phyloP scores from a whole-genome alignment of 139 green algal species.

The Medakamo hakoo region DNA sequence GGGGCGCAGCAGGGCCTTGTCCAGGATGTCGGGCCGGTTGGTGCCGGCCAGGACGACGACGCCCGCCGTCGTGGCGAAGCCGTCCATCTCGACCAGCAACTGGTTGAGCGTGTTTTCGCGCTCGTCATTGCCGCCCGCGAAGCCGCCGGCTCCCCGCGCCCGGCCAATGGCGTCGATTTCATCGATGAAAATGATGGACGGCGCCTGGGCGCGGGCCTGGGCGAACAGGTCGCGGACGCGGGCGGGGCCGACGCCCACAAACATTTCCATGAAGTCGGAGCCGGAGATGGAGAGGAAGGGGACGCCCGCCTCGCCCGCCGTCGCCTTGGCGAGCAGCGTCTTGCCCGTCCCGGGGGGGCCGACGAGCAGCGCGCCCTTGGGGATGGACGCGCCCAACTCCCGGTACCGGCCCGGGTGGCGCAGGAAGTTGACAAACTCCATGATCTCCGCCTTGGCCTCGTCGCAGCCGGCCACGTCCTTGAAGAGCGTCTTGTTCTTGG shows the following conservation, averaged over 20 bases:
- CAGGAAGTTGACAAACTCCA: constrained; percentile 97
- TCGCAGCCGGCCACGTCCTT: constrained; percentile 92
- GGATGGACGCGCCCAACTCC: constrained; percentile 78
- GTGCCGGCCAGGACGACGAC: constrained; percentile 96
- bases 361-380: constrained; percentile 78
- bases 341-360: constrained; percentile 85
- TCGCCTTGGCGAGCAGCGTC: constrained; percentile 91
- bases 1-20: constrained; percentile 89
- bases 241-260: constrained; percentile 77
- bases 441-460: constrained; percentile 91
- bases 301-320: constrained; percentile 85
- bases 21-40: constrained; percentile 96
- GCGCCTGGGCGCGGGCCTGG: constrained; percentile 61
- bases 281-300: constrained; percentile 75
- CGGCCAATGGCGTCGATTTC: constrained; percentile 88
- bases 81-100: constrained; percentile 91
- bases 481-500: constrained; percentile 77
- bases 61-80: constrained; percentile 66
- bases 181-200: constrained; percentile 97
- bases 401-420: constrained; percentile 65
- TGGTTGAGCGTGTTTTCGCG: constrained; percentile 98
- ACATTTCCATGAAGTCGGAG: constrained; percentile 75
- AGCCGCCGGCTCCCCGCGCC: constrained; percentile 45
- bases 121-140: constrained; percentile 91
- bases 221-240: constrained; percentile 91